Conservation (phyloP, 768 basidiomycete species). For the Tulasnella calospora region DNA sequence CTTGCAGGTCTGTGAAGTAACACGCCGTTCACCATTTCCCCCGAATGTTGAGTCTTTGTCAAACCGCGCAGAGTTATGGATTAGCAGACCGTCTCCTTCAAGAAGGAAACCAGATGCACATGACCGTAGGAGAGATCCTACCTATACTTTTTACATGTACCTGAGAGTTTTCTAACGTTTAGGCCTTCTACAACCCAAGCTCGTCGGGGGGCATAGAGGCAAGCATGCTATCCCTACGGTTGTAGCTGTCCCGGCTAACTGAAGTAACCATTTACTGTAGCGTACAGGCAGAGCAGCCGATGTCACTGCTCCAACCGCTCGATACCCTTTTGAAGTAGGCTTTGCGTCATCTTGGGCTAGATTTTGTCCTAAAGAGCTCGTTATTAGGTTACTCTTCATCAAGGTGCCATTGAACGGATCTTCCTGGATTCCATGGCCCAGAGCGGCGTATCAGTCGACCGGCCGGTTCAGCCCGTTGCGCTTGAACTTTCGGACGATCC, state of each 20-base stretch:
- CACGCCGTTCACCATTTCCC: neutral
- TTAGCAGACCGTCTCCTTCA: slow-evolving; percentile 58
- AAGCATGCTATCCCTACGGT: neutral
- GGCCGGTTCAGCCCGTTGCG: slow-evolving; percentile 33
- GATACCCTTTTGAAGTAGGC: slow-evolving; percentile 65
- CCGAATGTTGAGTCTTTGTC: neutral
- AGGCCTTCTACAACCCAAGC: slow-evolving; percentile 75
- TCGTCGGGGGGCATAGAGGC: slow-evolving; percentile 60
- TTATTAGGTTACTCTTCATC: slow-evolving; percentile 37
- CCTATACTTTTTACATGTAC: neutral
- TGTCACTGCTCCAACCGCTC: slow-evolving; percentile 55
- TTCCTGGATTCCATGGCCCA: slow-evolving; percentile 27
- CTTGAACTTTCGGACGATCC: slow-evolving; percentile 33
- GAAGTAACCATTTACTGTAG: slow-evolving; percentile 36
- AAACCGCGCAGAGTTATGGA: slow-evolving; percentile 59
- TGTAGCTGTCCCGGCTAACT: neutral
- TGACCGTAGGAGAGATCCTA: slow-evolving; percentile 48
- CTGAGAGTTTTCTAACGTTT: neutral
- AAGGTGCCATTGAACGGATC: slow-evolving; percentile 35
- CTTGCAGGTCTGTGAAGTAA: slow-evolving; percentile 40
- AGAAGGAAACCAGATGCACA: slow-evolving; percentile 65
- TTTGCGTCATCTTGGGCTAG: neutral
- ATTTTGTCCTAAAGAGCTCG: neutral
- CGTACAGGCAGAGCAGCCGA: slow-evolving; percentile 59
- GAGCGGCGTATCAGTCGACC: slow-evolving; percentile 32